phyloP scores from a whole-genome alignment of 1,284 basidiomycete genomes.

The Cryptococcus sp. region DNA sequence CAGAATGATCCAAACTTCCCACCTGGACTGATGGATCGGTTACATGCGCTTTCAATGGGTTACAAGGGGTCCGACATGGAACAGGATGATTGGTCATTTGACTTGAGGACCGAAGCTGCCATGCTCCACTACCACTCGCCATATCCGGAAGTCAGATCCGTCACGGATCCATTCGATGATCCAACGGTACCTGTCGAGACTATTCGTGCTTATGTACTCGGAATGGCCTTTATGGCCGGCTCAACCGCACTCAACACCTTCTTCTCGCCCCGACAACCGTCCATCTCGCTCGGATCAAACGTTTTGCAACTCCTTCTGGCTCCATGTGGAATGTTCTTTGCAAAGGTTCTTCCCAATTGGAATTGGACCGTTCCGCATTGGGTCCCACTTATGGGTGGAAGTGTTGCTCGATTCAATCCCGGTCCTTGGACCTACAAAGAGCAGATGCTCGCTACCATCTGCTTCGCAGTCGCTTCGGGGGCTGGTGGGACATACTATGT shows the following conservation, averaged over 20 bases:
- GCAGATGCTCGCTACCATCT: slow-evolving; percentile 44
- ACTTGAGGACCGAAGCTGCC: slow-evolving; percentile 21
- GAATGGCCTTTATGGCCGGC: slow-evolving; percentile 50
- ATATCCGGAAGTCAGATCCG: slow-evolving; percentile 82
- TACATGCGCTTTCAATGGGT: neutral
- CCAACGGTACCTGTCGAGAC: slow-evolving; percentile 73
- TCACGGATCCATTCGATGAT: slow-evolving; percentile 72
- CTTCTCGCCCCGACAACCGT: slow-evolving; percentile 55
- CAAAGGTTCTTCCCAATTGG: slow-evolving; percentile 17
- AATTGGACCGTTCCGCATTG: neutral
- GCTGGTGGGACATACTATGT: slow-evolving; percentile 39
- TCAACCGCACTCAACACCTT: slow-evolving; percentile 14
- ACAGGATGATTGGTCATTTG: neutral
- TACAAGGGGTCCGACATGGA: neutral
- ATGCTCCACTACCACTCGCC: slow-evolving; percentile 59
- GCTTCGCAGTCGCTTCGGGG: slow-evolving; percentile 60
- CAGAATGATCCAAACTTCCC: neutral
- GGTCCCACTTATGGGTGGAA: neutral
- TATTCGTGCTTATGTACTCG: slow-evolving; percentile 70
- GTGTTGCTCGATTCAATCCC: slow-evolving; percentile 13
- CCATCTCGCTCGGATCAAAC: slow-evolving; percentile 49
- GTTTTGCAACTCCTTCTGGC: slow-evolving; percentile 8
- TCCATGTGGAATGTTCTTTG: slow-evolving; percentile 25
- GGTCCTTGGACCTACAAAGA: slow-evolving; percentile 26
- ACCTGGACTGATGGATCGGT: neutral